Conservation (phyloP, 169 alveolate genomes). For the Plasmodium ovale region DNA sequence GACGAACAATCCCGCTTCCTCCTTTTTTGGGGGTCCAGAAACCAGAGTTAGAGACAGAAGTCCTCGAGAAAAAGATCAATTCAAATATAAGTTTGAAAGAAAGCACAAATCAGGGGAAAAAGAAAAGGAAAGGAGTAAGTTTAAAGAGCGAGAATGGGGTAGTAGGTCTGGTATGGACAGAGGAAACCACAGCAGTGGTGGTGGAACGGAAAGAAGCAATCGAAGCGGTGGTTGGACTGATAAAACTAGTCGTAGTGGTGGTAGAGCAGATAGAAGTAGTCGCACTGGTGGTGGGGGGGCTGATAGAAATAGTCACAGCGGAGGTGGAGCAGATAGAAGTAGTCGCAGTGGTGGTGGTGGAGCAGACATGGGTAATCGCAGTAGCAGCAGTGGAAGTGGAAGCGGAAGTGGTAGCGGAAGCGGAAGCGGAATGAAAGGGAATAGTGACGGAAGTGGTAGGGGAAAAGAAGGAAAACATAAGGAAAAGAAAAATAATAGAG, state of each 20-base stretch:
- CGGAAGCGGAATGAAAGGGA: background rate
- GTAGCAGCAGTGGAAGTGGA: background rate
- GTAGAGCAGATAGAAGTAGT: background rate
- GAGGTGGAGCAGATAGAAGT: background rate
- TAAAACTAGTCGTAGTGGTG: background rate
- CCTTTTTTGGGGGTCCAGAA: too few species aligned
- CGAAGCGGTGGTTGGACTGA: background rate
- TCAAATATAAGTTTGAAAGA: background rate
- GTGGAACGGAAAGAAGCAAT: too few species aligned
- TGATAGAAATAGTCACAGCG: background rate
- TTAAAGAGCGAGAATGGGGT: background rate
- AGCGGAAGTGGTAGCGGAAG: too few species aligned
- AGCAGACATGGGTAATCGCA: background rate
- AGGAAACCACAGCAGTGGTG: background rate
- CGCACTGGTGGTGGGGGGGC: background rate
- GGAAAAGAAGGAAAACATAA: background rate
- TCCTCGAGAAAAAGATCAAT: constrained; percentile 1
- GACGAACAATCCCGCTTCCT: background rate
- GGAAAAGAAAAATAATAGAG: background rate
- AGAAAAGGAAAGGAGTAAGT: background rate
- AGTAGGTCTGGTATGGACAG: background rate
- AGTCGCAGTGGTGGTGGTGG: too few species aligned
- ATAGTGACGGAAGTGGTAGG: background rate
- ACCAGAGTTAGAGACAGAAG: background rate
- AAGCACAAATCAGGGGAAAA: background rate